Base-by-base conservation (phyloP, 257 asterid species). In the Ehretia macrophylla region DNA sequence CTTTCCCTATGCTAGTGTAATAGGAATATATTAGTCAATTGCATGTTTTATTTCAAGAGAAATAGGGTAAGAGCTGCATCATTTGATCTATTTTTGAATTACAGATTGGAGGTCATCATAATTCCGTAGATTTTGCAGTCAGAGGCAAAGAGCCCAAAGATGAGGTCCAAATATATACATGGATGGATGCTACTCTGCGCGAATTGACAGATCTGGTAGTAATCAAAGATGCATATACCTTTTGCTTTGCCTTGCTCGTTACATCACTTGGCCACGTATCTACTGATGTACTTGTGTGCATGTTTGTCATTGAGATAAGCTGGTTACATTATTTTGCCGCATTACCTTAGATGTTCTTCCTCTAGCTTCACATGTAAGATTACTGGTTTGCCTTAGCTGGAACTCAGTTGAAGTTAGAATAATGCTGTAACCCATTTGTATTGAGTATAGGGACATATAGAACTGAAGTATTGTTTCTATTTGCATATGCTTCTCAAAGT, bases 101-200 rank as follows among this genome's bases (percentile, higher is more conserved):
- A 46, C 79, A 93, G 97, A 80, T 77, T n/a, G 99, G 97, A 60
- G 82, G 82, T 18, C 99, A 93, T 82, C 97, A 89, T 64, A 69
- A 77, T 20, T 86, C 80, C 27, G 86, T 68, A 35, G 95, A 93
- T 66, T 93, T 89, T 83, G 86, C 94, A 5, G 99, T 85, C 76
- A 82, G 96, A 68, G 99, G 99, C 70, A 89, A 93, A 81, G 97
- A 89, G 79, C 99, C 99, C 19, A 93, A 89, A 76, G 97, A 93
- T 63, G 99, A 93, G 74, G 99, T 93, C 72, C 97, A 93, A 75
- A 89, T 93, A 39, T 93, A 89, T 63, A 93, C 99, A 11, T 93
- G 99, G 99, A 52, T 89, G 99, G 99, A 93, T 83, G 97, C 99
- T 10, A 93, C 96, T 54, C 74, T 93, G 65, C 97, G 97, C 17